A percentile compares a stretch with the other conserved stretches of the same genome.
Conservation (phyloP, 2,329 filamentous ascomycete species). For the Plenodomus lindquistii region DNA sequence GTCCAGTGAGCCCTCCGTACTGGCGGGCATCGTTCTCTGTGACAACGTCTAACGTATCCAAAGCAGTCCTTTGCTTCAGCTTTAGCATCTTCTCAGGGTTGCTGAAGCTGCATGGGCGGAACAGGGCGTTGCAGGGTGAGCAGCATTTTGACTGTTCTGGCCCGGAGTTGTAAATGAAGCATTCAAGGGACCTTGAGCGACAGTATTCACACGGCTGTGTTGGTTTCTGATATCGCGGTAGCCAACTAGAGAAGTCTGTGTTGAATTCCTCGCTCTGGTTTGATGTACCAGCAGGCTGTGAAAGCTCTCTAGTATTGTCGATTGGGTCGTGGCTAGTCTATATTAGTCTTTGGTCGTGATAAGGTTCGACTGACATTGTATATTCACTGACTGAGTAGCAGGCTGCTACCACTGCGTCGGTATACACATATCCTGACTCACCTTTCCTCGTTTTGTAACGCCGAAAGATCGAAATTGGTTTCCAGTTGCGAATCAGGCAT, state of each 20-base stretch:
- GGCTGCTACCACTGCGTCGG: not conserved
- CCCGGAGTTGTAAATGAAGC: constrained; percentile 48
- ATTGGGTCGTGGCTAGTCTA: constrained; percentile 3
- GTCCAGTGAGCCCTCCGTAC: constrained; percentile 43
- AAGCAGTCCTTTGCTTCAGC: constrained; percentile 40
- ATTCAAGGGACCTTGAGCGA: constrained; percentile 51
- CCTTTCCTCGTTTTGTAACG: constrained; percentile 11
- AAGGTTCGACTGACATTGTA: not conserved
- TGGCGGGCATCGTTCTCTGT: constrained; percentile 45
- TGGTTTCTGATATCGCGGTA: constrained; percentile 53
- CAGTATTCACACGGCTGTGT: constrained; percentile 54
- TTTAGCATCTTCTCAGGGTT: constrained; percentile 37
- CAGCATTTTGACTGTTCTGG: constrained; percentile 45
- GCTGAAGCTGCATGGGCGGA: constrained; percentile 54
- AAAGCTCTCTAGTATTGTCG: constrained; percentile 5
- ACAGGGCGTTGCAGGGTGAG: constrained; percentile 53
- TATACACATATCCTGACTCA: constrained; percentile 10
- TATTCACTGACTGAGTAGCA: not conserved
- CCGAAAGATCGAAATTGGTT: constrained; percentile 1
- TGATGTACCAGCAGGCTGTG: constrained; percentile 7
- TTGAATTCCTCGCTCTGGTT: constrained; percentile 36
- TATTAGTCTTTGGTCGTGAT: constrained; percentile 7
- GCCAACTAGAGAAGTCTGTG: constrained; percentile 51
- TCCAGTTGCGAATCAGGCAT: constrained; percentile 30
- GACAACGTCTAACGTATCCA: constrained; percentile 54